Base-by-base conservation (phyloP, 257 asterid species). In the Orobanche coerulescens region DNA sequence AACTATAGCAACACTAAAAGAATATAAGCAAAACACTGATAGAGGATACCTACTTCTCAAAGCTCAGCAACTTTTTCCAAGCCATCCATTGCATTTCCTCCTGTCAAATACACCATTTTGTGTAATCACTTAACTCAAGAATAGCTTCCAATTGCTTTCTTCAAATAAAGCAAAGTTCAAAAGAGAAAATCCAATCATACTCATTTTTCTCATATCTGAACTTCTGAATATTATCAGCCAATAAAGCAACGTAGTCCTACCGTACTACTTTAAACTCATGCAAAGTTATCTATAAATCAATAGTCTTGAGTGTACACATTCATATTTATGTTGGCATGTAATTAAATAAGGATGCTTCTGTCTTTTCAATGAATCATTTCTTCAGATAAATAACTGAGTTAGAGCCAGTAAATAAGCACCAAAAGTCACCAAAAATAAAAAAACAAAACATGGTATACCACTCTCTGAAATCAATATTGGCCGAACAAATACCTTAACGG, bases 81-180 rank as follows among this genome's bases (percentile, higher is more conserved):
- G 97, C 88, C 73, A 78, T 76, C 97, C 97, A 93, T 70, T 93
- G 97, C 67, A 63, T 62, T 71, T 93, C 98, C 78, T 89, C 98
- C 98, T 93, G 85, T 68, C 74, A 71, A 76, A 65, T 39, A 65
- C 24, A 62, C 19, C 51, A 44, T 6, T 26, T 4, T 61, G 18
- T 26, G 44, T 53, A 61, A 63, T 66, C 33, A 48, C 39, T 56
- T 16, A 31, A 31, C 31, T 6, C 58, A 70, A 44, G 36, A 9
- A 55, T 12, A 9, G 11, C 33, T 24, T 3, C 53, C 33, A 57
- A 33, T 26, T 56, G 4, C 48, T 48, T 60, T 22, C 59, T 40
- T 33, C 20, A 50, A 46, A 16, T 31, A 31, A 55, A 58, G 43
- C 42, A 39, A 61, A 67, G 67, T 52, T 20, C 7, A 47, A 28